Conservation (phyloP, 495 filamentous ascomycete species). For the Achaetomiella virescens region DNA sequence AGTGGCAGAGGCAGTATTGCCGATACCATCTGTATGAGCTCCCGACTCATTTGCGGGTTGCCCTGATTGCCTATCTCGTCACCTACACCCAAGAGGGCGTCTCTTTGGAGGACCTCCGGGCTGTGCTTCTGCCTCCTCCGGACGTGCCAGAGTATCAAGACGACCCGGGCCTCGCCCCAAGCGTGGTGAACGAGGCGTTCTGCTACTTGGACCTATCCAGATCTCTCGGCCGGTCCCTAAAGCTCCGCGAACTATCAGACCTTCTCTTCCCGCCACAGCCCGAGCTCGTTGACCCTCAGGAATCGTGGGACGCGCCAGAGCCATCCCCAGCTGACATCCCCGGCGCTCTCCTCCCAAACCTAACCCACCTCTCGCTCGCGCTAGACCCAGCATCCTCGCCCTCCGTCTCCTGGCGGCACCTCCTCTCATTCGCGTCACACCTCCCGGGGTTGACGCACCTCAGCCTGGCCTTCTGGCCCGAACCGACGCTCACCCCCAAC, state of each 20-base stretch:
- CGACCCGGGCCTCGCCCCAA: constrained; percentile 17
- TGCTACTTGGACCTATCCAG: constrained; percentile 57
- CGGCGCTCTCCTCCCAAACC: constrained; percentile 38
- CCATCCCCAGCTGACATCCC: constrained; percentile 18
- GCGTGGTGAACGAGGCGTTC: constrained; percentile 46
- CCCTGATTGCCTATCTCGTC: constrained; percentile 59
- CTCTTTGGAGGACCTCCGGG: constrained; percentile 36
- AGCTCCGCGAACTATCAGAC: constrained; percentile 53
- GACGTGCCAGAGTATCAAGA: constrained; percentile 28
- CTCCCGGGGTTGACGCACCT: constrained; percentile 66
- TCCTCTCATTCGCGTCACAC: constrained; percentile 56
- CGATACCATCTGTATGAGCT: constrained; percentile 58
- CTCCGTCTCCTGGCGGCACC: constrained; percentile 57
- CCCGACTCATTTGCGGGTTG: constrained; percentile 53
- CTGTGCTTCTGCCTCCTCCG: constrained; percentile 32
- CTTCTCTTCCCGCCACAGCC: constrained; percentile 36
- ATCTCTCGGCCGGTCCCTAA: constrained; percentile 54
- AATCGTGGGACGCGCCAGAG: constrained; percentile 37
- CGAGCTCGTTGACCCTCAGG: not conserved
- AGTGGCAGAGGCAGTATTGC: constrained; percentile 59
- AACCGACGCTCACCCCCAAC: constrained; percentile 61
- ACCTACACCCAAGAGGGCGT: constrained; percentile 44
- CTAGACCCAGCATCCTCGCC: constrained; percentile 27
- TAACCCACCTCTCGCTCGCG: constrained; percentile 53
- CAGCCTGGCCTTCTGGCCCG: constrained; percentile 75